Base-by-base conservation (phyloP, 2,329 filamentous ascomycete species). In the Neoscytalidium dimidiatum region DNA sequence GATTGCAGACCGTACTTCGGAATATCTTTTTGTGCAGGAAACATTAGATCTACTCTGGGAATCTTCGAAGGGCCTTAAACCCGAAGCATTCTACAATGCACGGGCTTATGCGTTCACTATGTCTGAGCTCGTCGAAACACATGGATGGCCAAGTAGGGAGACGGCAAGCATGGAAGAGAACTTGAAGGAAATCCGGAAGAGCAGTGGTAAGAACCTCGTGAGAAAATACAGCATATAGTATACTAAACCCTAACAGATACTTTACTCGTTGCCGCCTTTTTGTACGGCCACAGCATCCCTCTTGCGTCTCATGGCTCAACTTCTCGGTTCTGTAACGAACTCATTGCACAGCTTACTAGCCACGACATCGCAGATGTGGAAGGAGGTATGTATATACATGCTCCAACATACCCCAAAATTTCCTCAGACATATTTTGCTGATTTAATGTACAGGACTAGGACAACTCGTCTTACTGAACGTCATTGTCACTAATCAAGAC, bases 271-370 rank as follows among this genome's bases (percentile, higher is more conserved):
- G 73, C 82, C 35, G 80, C 82, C 2, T 80, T 80, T 67, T 69
- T 88, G 33, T 77, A 79, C 46, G 80, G 82, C 2, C 79, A 83
- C 66, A 80, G 80, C 48, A 80, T 82, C 26, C 79, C 81, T 3
- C 76, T 88, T 4, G 73, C 82, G 1, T 76, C 78, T 4, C 82
- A 79, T 19, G 79, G 81, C 43, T 73, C 80, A 7, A 81, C 84
- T 38, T 80, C 80, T 64, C 79, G 83, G 65, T 75, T 86, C 61
- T 87, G 84, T 71, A 89, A 88, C 70, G 86, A 88, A 70, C 71
- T 89, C 33, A 77, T 89, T 52, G 84, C 86, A 14, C 84, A 86
- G 67, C 76, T 85, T n/a, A 88, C 86, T 2, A 84, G 81, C 3
- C 69, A 84, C n/a, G 80, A 84, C 28, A 71, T 82, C 13, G 71